A percentile compares a stretch with the other conserved stretches of the same genome.
Conservation (phyloP, 768 basidiomycete genomes). For the Rhodotorula diobovata region DNA sequence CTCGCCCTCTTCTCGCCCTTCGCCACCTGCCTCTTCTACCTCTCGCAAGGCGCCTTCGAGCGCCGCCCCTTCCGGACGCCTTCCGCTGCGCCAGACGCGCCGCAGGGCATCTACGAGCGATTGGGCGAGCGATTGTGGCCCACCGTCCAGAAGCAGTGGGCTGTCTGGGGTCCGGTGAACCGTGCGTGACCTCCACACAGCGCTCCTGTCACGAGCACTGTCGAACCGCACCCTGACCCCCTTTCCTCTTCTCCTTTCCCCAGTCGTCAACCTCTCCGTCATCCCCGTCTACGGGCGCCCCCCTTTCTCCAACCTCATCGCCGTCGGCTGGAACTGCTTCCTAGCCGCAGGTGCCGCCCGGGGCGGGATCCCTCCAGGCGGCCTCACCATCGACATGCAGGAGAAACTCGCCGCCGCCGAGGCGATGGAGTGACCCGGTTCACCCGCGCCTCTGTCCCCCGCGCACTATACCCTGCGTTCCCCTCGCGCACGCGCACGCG, state of each 20-base stretch:
- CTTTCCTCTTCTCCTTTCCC: not conserved
- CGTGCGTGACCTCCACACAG: no score
- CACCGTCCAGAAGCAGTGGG: constrained; percentile 24
- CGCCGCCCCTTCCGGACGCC: constrained; percentile 3
- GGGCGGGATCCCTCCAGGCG: constrained; percentile 2
- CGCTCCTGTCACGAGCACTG: no score
- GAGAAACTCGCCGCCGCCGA: constrained; percentile 20
- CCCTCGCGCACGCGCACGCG: not conserved
- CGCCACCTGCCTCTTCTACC: constrained; percentile 39
- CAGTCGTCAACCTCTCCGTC: constrained; percentile 14
- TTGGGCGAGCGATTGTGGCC: constrained; percentile 32
- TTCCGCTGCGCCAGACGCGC: not conserved
- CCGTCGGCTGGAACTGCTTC: constrained; percentile 22
- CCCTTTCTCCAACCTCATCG: constrained; percentile 40
- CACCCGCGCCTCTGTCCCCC: not conserved
- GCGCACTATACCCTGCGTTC: not conserved
- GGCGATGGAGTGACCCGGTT: constrained; percentile 28
- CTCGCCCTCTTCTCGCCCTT: constrained; percentile 36
- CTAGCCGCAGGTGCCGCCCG: constrained; percentile 9
- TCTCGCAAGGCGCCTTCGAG: constrained; percentile 25
- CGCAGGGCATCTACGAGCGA: constrained; percentile 38
- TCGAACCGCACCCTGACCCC: no score
- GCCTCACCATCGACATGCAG: not conserved
- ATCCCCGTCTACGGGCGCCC: constrained; percentile 41
- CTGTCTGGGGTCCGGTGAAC: constrained; percentile 8